Percentiles rank a stretch among this genome's conserved stretches.
Evolutionary conservation across 2,329 filamentous ascomycete species (phyloP).

Genomic region (Epichloe bromicola): DNA sequence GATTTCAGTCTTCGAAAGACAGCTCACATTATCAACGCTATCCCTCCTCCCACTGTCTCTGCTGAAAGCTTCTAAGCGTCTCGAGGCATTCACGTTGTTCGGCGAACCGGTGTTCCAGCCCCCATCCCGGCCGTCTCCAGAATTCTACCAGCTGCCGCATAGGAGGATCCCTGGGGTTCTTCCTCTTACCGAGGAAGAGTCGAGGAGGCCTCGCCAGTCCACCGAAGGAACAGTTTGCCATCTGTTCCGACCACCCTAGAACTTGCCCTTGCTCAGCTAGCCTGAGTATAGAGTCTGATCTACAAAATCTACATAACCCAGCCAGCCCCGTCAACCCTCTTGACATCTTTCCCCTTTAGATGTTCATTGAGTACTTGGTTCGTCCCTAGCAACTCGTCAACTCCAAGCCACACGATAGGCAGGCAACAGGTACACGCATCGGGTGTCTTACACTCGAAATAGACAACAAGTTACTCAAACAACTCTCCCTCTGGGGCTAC

Average conservation of each 20-base stretch:
- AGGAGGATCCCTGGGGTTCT: conserved; percentile 96
- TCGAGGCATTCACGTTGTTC: conserved; percentile 39
- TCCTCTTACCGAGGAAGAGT: conserved; percentile 99
- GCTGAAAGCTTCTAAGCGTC: conserved; percentile 32
- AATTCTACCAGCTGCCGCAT: conserved; percentile 94
- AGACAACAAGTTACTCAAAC: neutral
- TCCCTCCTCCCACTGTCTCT: conserved; percentile 43
- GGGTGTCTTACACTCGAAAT: neutral
- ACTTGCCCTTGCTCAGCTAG: conserved; percentile 25
- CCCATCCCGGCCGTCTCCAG: conserved; percentile 41
- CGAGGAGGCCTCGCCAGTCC: conserved; percentile 94
- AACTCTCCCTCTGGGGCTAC: conserved; percentile 1
- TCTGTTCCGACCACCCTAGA: conserved; percentile 93
- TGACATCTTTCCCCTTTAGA: neutral
- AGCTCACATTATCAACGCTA: conserved; percentile 53
- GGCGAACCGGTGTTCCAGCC: conserved; percentile 33
- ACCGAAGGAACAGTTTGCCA: conserved; percentile 83
- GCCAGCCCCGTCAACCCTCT: neutral
- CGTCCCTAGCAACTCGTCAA: conserved; percentile 2
- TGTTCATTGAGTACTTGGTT: conserved; percentile 2
- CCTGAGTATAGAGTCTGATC: conserved; percentile 1
- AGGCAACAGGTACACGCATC: neutral
- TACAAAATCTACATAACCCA: conserved; percentile 2
- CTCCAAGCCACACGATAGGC: neutral
- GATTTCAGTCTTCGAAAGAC: conserved; percentile 55